Percentiles rank a stretch among this genome's conserved stretches.
These are phyloP conservation scores for Phytophthora brassicae DNA, from an alignment of 352 stramenopile species.

Conservation along the genomic window DNA sequence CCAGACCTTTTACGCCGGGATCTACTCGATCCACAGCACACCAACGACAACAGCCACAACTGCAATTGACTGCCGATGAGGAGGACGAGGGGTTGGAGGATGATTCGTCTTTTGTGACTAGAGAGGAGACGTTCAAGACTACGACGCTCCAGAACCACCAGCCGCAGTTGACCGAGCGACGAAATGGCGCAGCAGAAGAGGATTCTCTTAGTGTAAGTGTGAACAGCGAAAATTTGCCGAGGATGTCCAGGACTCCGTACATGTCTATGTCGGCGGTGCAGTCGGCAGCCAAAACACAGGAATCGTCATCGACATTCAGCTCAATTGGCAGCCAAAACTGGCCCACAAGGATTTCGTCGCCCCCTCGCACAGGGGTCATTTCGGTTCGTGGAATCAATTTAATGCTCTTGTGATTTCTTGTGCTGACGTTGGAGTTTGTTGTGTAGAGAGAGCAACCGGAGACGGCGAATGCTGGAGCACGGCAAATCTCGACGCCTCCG, in stretches of 20 bases:
- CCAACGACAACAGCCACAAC: not conserved
- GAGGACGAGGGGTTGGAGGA: slow-evolving; percentile 38
- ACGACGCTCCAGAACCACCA: slow-evolving; percentile 56
- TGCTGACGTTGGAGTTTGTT: not conserved
- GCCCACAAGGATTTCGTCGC: slow-evolving; percentile 59
- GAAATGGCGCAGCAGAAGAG: slow-evolving; percentile 40
- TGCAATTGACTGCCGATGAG: slow-evolving; percentile 4
- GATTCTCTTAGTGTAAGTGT: slow-evolving; percentile 65
- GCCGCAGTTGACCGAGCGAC: slow-evolving; percentile 11
- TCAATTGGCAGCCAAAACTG: slow-evolving; percentile 53
- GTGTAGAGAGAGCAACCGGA: slow-evolving; percentile 12
- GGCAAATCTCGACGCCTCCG: slow-evolving; percentile 48
- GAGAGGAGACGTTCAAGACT: slow-evolving; percentile 72
- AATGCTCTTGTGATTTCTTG: not conserved
- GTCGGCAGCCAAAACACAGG: slow-evolving; percentile 33
- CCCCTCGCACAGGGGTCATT: slow-evolving; percentile 49
- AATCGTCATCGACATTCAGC: slow-evolving; percentile 45
- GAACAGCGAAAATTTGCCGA: slow-evolving; percentile 59
- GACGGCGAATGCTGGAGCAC: slow-evolving; percentile 19
- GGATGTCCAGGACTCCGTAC: slow-evolving; percentile 69
- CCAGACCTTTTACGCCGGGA: slow-evolving; percentile 26
- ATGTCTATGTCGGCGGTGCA: slow-evolving; percentile 43
- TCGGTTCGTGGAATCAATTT: slow-evolving; percentile 31
- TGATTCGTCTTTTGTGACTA: slow-evolving; percentile 45
- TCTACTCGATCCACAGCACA: slow-evolving; percentile 11